These are phyloP conservation scores for Macrocystidia cucumis DNA, from an alignment of 1,284 basidiomycete species.

Conservation along the genomic window DNA sequence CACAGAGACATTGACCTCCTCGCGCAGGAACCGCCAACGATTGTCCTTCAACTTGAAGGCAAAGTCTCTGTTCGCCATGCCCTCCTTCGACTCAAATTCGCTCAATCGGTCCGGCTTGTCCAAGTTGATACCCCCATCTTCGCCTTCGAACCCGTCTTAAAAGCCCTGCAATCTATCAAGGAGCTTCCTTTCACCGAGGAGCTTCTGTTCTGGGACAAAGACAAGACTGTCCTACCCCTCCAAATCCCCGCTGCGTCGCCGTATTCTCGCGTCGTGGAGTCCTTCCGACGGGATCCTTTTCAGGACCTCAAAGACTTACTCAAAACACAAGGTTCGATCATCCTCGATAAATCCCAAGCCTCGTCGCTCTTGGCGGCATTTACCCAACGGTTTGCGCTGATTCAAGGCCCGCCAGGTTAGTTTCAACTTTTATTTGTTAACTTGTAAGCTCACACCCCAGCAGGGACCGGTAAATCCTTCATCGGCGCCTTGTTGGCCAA, in stretches of 20 bases:
- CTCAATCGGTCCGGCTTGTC: slow-evolving; percentile 34
- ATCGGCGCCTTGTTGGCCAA: slow-evolving; percentile 58
- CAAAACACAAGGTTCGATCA: slow-evolving; percentile 25
- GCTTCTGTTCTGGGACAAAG: slow-evolving; percentile 43
- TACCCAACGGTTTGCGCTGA: slow-evolving; percentile 45
- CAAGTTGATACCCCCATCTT: slow-evolving; percentile 55
- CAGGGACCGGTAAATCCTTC: slow-evolving; percentile 65
- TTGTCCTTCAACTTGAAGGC: slow-evolving; percentile 46
- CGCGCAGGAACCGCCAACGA: slow-evolving; percentile 33
- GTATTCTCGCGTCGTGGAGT: slow-evolving; percentile 20
- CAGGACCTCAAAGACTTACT: slow-evolving; percentile 36
- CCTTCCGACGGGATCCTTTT: slow-evolving; percentile 23
- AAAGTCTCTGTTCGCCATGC: slow-evolving; percentile 26
- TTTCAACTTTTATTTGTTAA: slow-evolving; percentile 2
- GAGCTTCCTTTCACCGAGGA: slow-evolving; percentile 38
- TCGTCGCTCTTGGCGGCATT: slow-evolving; percentile 41
- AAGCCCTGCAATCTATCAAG: slow-evolving; percentile 36
- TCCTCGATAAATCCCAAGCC: slow-evolving; percentile 44
- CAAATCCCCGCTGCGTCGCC: slow-evolving; percentile 8
- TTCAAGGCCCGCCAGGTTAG: slow-evolving; percentile 62
- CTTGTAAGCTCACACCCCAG: background rate
- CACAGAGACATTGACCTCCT: slow-evolving; percentile 45
- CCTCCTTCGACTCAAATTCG: slow-evolving; percentile 29
- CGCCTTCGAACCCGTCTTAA: slow-evolving; percentile 52
- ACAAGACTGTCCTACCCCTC: slow-evolving; percentile 9